Evolutionary conservation across 805 yeast species (phyloP).

Genomic region (Candida pseudoglaebosa): DNA sequence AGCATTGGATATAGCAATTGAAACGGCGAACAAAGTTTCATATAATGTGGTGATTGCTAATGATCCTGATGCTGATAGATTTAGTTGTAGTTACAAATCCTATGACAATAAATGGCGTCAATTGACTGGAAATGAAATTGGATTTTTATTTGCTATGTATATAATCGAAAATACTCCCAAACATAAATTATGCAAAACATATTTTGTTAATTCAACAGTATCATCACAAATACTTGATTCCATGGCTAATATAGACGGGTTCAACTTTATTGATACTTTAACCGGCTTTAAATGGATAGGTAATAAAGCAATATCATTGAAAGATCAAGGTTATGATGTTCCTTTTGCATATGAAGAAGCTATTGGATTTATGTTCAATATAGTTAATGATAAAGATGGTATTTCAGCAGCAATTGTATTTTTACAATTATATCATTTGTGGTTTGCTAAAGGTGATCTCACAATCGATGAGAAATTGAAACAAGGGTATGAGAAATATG

Average conservation of each 20-base stretch:
- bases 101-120: slow-evolving; percentile 58
- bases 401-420: slow-evolving; percentile 75
- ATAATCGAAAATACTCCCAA: slow-evolving; percentile 35
- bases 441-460: slow-evolving; percentile 36
- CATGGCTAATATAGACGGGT: slow-evolving; percentile 61
- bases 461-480: slow-evolving; percentile 51
- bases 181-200: slow-evolving; percentile 32
- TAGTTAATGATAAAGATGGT: slow-evolving; percentile 91
- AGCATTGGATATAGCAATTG: slow-evolving; percentile 72
- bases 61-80: slow-evolving; percentile 97
- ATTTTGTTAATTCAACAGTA: slow-evolving; percentile 83
- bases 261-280: slow-evolving; percentile 71
- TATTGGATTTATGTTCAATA: slow-evolving; percentile 85
- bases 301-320: slow-evolving; percentile 73
- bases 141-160: slow-evolving; percentile 74
- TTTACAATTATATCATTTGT: slow-evolving; percentile 58
- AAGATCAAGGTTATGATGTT: slow-evolving; percentile 57
- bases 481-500: slow-evolving; percentile 60
- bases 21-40: slow-evolving; percentile 50
- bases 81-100: slow-evolving; percentile 67
- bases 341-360: slow-evolving; percentile 97
- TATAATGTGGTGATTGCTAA: slow-evolving; percentile 70
- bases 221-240: slow-evolving; percentile 76
- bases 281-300: slow-evolving; percentile 99
- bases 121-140: slow-evolving; percentile 88